Conservation (phyloP, 371 early-diverging fungal species). For the Basidiobolus meristosporus region DNA sequence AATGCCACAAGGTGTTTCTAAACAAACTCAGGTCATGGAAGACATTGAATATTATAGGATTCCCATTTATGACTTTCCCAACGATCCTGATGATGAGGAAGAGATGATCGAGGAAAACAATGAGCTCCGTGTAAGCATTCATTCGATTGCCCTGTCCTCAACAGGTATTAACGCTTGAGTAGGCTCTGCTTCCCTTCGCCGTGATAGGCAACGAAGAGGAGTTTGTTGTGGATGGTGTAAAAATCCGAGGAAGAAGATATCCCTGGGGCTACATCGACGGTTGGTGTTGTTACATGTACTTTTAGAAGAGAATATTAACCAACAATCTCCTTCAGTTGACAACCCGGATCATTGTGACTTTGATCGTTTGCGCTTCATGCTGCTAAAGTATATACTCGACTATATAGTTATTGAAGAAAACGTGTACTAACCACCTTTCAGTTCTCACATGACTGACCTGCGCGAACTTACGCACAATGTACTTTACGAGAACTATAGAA, state of each 20-base stretch:
- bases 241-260: slow-evolving; percentile 89
- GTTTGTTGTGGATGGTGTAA: slow-evolving; percentile 30
- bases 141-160: no score
- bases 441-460: slow-evolving; percentile 85
- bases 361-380: slow-evolving; percentile 76
- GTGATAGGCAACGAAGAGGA: slow-evolving; percentile 93
- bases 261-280: slow-evolving; percentile 98
- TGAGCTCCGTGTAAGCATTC: slow-evolving; percentile 43
- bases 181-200: slow-evolving; percentile 85
- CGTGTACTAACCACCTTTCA: slow-evolving; percentile 7
- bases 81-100: slow-evolving; percentile 59
- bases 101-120: slow-evolving; percentile 92
- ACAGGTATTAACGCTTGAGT: background rate
- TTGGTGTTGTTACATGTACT: no score
- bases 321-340: slow-evolving; percentile 1
- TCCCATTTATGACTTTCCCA: slow-evolving; percentile 75
- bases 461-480: slow-evolving; percentile 88
- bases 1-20: no score
- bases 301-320: no score
- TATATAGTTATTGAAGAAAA: no score
- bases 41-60: slow-evolving; percentile 81
- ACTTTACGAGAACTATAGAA: slow-evolving; percentile 92
- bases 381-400: slow-evolving; percentile 29
- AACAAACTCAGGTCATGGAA: slow-evolving; percentile 50
- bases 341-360: slow-evolving; percentile 75